Evolutionary conservation across 768 basidiomycete genomes (phyloP).

Genomic region (Lepiota brunneoincarnata): DNA sequence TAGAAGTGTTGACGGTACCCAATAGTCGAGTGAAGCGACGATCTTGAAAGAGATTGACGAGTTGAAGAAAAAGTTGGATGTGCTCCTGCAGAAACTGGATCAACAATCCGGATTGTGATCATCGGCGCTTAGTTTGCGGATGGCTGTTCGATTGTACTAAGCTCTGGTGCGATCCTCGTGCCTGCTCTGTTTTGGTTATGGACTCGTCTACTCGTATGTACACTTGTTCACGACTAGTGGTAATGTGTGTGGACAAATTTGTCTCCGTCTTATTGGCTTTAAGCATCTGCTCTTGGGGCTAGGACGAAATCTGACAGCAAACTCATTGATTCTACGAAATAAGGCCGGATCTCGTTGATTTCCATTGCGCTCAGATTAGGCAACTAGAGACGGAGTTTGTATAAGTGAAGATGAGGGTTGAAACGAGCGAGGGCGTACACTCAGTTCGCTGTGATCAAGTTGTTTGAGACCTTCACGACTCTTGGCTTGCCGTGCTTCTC

Average conservation of each 20-base stretch:
- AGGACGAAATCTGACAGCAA: conserved; percentile 54
- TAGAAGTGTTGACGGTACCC: neutral
- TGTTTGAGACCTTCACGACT: conserved; percentile 79
- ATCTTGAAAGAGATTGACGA: conserved; percentile 63
- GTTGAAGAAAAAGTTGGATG: conserved; percentile 46
- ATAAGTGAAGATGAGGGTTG: neutral
- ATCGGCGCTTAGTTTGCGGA: no score
- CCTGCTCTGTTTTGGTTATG: neutral
- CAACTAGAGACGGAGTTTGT: conserved; percentile 44
- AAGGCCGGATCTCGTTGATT: conserved; percentile 90
- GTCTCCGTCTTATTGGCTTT: neutral
- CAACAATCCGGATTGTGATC: neutral
- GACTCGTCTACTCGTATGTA: neutral
- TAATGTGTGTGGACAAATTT: no score
- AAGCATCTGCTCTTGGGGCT: conserved; percentile 9
- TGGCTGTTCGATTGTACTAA: neutral
- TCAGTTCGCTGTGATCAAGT: conserved; percentile 79
- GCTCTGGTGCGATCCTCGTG: neutral
- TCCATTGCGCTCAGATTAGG: conserved; percentile 88
- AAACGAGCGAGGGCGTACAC: conserved; percentile 43
- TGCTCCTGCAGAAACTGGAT: conserved; percentile 26
- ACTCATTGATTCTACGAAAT: conserved; percentile 82
- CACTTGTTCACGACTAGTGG: neutral
- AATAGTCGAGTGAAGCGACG: conserved; percentile 66
- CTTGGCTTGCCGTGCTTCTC: conserved; percentile 94